These are phyloP conservation scores for Cyberlindnera americana DNA, from an alignment of 805 yeast species.

Conservation along the genomic window DNA sequence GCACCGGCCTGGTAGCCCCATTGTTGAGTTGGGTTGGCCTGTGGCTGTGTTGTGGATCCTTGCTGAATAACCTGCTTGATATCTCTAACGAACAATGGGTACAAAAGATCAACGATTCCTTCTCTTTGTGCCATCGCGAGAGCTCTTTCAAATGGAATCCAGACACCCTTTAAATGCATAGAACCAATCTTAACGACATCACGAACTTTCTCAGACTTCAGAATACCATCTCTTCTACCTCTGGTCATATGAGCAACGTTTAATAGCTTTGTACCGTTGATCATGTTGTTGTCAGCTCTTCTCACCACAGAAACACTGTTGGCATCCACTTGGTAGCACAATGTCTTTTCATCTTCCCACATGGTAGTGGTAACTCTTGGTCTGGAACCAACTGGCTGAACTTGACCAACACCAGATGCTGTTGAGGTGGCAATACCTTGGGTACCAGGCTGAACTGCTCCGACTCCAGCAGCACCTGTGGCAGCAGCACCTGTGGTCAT, in stretches of 20 bases:
- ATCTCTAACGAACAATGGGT: constrained; percentile 71
- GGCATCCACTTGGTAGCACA: constrained; percentile 84
- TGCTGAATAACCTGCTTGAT: constrained; percentile 48
- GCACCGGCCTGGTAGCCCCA: constrained; percentile 14
- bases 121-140: constrained; percentile 77
- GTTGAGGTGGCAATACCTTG: constrained; percentile 11
- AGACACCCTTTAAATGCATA: constrained; percentile 85
- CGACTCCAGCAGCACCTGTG: constrained; percentile 1
- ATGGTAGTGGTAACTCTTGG: constrained; percentile 76
- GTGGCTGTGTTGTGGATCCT: constrained; percentile 31
- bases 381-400: constrained; percentile 34
- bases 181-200: constrained; percentile 85
- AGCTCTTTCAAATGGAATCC: constrained; percentile 87
- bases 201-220: constrained; percentile 70
- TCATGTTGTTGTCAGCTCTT: constrained; percentile 81
- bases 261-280: constrained; percentile 78
- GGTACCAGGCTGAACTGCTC: constrained; percentile 7
- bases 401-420: constrained; percentile 26
- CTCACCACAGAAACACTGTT: constrained; percentile 77
- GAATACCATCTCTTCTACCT: constrained; percentile 81
- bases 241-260: constrained; percentile 87
- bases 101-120: constrained; percentile 62
- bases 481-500: constrained; percentile 16
- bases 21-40: constrained; percentile 19
- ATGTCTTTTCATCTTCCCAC: constrained; percentile 87